Conservation (phyloP, 306 rosid species). For the apple (Malus domestica) region ASM211411v1 NC_041796.1:11804001-11804500, state of each 20-base stretch:
- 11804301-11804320: background rate
- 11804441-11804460: background rate
- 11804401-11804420: background rate
- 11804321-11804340: background rate
- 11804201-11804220: background rate
- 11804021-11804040: background rate
- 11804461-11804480: background rate
- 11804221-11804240: background rate
- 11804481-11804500: conserved; percentile 32
- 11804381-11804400: conserved; percentile 9
- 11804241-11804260: background rate
- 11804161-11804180: background rate
- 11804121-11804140: background rate
- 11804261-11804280: background rate
- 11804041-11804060: background rate
- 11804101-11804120: background rate
- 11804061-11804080: background rate
- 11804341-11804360: background rate
- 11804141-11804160: background rate
- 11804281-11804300: background rate
- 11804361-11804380: background rate
- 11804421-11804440: background rate
- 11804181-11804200: background rate
- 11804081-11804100: background rate
- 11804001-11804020: background rate